A percentile compares a stretch with the other conserved stretches of the same genome.
Conservation (phyloP, 1,284 basidiomycete species). For the Leccinum variabile region DNA sequence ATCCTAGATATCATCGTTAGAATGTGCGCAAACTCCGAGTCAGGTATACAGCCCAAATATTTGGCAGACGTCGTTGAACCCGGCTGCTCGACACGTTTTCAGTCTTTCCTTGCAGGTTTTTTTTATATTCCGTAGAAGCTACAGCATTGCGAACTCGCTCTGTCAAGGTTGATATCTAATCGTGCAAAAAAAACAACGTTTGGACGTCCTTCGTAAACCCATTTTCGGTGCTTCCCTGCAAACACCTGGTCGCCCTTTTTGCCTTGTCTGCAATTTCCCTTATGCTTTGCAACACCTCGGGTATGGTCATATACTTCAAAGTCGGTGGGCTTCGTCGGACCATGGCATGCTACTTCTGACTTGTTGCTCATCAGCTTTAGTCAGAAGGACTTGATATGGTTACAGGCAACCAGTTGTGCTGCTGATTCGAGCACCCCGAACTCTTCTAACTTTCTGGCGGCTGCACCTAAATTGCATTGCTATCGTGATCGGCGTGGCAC, state of each 20-base stretch:
- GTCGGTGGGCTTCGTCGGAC: not conserved
- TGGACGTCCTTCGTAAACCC: not conserved
- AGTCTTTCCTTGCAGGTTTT: not conserved
- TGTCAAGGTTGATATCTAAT: not conserved
- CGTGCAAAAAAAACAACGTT: not conserved
- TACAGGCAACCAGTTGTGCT: not conserved
- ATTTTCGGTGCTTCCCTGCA: not conserved
- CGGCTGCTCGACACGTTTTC: not conserved
- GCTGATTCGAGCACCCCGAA: not conserved
- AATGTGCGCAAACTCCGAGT: conserved; percentile 5
- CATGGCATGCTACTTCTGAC: not conserved
- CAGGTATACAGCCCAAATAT: not conserved
- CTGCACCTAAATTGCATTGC: not conserved
- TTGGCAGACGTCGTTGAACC: not conserved
- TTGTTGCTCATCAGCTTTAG: not conserved
- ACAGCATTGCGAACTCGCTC: not conserved
- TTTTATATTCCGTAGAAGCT: not conserved
- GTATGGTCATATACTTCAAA: not conserved
- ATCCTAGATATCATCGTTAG: conserved; percentile 15
- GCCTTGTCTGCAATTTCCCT: not conserved
- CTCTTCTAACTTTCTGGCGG: too few species aligned
- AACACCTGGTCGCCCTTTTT: not conserved
- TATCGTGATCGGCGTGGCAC: too few species aligned
- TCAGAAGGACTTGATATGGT: not conserved
- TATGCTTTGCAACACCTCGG: not conserved